These are phyloP conservation scores for Ochetophila trinervis DNA, from an alignment of 306 rosid species.

Conservation along the genomic window DNA sequence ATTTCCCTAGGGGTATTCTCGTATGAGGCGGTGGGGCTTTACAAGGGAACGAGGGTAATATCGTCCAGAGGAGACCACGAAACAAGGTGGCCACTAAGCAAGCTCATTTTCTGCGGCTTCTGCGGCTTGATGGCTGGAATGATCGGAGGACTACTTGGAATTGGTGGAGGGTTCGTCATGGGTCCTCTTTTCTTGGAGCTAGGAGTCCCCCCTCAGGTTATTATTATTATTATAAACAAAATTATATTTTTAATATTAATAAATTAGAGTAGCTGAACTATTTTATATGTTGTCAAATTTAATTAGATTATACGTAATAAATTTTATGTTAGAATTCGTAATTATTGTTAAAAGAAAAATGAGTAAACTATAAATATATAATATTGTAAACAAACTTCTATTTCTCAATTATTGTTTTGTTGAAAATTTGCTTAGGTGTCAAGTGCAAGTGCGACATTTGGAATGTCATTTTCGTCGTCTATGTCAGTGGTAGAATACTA, in stretches of 20 bases:
- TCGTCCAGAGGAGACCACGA: constrained; percentile 52
- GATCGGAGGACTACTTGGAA: constrained; percentile 67
- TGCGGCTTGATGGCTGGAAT: constrained; percentile 57
- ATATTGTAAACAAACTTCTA: too few species aligned
- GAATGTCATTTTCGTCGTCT: constrained; percentile 74
- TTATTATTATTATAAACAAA: too few species aligned
- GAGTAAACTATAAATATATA: too few species aligned
- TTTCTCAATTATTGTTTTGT: too few species aligned
- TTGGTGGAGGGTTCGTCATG: constrained; percentile 78
- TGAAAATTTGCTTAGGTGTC: too few species aligned
- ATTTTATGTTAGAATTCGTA: too few species aligned
- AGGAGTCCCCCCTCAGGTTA: constrained; percentile 76
- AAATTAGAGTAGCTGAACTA: too few species aligned
- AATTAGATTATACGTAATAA: too few species aligned
- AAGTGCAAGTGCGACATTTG: constrained; percentile 53
- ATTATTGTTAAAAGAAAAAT: too few species aligned
- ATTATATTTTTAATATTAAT: too few species aligned
- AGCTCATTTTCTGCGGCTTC: constrained; percentile 32
- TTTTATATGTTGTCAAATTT: too few species aligned
- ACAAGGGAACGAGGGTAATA: constrained; percentile 49
- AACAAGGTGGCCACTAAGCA: constrained; percentile 27
- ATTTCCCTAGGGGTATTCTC: constrained; percentile 46
- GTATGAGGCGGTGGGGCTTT: constrained; percentile 55
- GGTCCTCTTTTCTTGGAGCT: constrained; percentile 74
- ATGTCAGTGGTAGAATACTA: constrained; percentile 74